Base-by-base conservation (phyloP, 768 basidiomycete genomes). In the Rubroboletus pulcherrimus region DNA sequence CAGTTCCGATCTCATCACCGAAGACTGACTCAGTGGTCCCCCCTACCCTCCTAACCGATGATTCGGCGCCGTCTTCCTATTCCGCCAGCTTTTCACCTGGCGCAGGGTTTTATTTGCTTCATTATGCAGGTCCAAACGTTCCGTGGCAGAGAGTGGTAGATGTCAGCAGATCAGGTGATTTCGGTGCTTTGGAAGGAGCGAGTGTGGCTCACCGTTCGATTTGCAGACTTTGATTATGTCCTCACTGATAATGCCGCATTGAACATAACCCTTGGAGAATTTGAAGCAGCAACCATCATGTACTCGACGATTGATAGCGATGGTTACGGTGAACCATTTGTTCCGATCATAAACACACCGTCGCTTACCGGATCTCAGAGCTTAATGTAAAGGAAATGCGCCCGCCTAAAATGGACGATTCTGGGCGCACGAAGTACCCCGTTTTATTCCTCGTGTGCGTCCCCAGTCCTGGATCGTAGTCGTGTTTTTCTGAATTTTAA, bases 371-470 rank as follows among this genome's bases (percentile, higher is more conserved):
- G 57, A 47, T 54, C 57, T 37, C 63, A 94, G 93, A 92, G 65
- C 75, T 98, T 53, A 97, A 97, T 70, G 89, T 91, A 53, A 80
- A 89, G 65, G 95, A 98, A 74, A 81, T 96, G 62, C 83, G 92
- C 15, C 97, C 97, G 17, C 93, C 93, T 5, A 79, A 82, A 55
- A 90, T 98, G 86, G 97, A 99, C 63, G 86, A 90, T 63, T 88
- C 92, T 21, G 97, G 97, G n/a, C 84, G 91, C 42, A 92, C 89
- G 9, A 94, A 96, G 70, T 98, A 99, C 66, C 91, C 97, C 1
- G 93, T 98, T 21, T 76, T 99, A 30, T 93, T 98, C 77, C 77
- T 81, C 42, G 91, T 96, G 83, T 95, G 69, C 63, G 64, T 61
- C 21, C 11, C 43, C 7, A 30, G 45, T 26, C 15, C 26, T 35